Percentiles rank a stretch among this genome's conserved stretches.
Conservation (phyloP, 176 grass and related monocot species). For the Avena insularis region DNA sequence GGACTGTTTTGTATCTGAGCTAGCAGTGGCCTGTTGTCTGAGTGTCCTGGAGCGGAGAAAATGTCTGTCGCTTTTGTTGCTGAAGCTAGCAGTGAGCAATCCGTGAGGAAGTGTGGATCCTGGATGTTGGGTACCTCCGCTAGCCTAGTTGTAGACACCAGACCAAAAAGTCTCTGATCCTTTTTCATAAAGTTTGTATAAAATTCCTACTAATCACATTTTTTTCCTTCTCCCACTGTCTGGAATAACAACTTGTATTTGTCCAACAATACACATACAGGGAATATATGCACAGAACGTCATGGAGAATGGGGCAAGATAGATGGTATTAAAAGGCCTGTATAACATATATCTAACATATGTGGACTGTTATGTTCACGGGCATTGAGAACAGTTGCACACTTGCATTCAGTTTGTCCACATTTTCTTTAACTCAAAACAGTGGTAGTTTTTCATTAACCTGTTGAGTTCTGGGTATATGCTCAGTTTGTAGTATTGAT, state of each 20-base stretch:
- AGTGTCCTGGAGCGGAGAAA: no score
- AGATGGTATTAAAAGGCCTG: background rate
- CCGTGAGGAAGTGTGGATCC: no score
- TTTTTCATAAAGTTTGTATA: background rate
- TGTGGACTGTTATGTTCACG: background rate
- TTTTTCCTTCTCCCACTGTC: background rate
- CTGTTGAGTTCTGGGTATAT: slow-evolving; percentile 21
- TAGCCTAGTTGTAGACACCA: no score
- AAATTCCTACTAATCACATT: background rate
- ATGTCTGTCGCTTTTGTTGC: no score
- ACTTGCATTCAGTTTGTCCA: background rate
- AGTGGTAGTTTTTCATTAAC: background rate
- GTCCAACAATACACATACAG: background rate
- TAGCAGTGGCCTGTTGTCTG: no score
- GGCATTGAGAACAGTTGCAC: background rate
- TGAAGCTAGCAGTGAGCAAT: no score
- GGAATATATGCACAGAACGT: background rate
- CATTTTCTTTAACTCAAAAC: slow-evolving; percentile 19
- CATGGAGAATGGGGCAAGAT: background rate
- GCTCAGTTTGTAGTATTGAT: slow-evolving; percentile 15
- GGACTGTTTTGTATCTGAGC: no score
- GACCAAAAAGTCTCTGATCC: no score
- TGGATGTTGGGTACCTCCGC: no score
- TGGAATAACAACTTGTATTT: background rate
- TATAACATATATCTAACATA: background rate